Conservation (phyloP, 768 basidiomycete genomes). For the Termitomyces sp. region DNA sequence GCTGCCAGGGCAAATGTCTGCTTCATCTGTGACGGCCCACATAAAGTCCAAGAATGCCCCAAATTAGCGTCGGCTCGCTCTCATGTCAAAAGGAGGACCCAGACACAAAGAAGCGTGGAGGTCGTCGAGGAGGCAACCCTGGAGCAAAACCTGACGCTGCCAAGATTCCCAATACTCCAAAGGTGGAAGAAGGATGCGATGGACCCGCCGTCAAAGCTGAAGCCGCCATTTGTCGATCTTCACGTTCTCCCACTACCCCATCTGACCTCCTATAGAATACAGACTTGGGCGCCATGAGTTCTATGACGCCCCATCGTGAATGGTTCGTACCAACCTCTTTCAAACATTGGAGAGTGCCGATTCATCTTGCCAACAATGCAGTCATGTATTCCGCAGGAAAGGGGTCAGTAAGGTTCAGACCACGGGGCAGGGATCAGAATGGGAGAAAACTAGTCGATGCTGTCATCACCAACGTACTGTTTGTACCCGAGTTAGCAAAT, state of each 20-base stretch:
- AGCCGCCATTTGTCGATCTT: too few relatives aligned
- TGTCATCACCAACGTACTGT: neutral
- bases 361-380: neutral
- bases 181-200: neutral
- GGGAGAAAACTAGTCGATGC: neutral
- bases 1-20: neutral
- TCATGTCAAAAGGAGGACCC: neutral
- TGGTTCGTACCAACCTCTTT: too few relatives aligned
- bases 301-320: too few relatives aligned
- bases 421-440: neutral
- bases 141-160: neutral
- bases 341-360: neutral
- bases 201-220: too few relatives aligned
- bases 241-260: too few relatives aligned
- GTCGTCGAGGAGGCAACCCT: neutral
- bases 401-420: constrained; percentile 7
- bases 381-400: neutral
- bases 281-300: too few relatives aligned
- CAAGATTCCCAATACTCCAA: neutral
- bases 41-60: neutral
- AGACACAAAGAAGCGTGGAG: neutral
- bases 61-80: neutral
- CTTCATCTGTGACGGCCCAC: neutral
- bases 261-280: too few relatives aligned
- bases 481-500: too few relatives aligned